These are phyloP conservation scores for Termitomyces sp. DNA, from an alignment of 768 basidiomycete species.

Conservation along the genomic window DNA sequence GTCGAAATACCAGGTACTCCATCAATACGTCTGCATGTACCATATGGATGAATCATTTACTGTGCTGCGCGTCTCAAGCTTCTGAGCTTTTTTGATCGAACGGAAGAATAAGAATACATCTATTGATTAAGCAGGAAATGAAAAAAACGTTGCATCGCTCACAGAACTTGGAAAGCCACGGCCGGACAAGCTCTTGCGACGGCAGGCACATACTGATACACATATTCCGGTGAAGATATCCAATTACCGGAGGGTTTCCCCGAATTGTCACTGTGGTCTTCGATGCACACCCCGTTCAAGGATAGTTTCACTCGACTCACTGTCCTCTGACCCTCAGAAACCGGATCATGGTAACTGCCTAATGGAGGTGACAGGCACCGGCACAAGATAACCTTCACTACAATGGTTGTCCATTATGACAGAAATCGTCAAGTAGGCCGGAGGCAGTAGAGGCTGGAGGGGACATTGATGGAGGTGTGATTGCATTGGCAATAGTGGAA, in stretches of 20 bases:
- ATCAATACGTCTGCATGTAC: constrained; percentile 1
- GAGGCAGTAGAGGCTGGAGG: no score
- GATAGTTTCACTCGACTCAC: background rate
- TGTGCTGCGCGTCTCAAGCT: constrained; percentile 6
- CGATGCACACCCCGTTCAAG: background rate
- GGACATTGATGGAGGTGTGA: background rate
- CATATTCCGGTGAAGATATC: background rate
- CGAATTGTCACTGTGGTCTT: background rate
- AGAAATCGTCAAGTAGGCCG: constrained; percentile 6
- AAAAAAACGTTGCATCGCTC: constrained; percentile 41
- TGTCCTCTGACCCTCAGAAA: constrained; percentile 22
- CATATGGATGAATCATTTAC: constrained; percentile 10
- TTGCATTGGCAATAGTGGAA: background rate
- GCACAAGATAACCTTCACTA: constrained; percentile 1
- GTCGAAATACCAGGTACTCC: constrained; percentile 7
- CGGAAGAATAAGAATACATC: constrained; percentile 2
- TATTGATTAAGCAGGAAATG: constrained; percentile 25
- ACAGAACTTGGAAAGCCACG: constrained; percentile 18
- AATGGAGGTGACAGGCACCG: constrained; percentile 24
- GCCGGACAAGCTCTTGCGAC: constrained; percentile 3
- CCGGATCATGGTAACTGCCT: constrained; percentile 36
- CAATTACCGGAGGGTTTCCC: constrained; percentile 9
- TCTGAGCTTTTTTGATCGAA: constrained; percentile 13
- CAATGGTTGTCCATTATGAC: constrained; percentile 5
- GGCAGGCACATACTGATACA: constrained; percentile 15